phyloP scores from a whole-genome alignment of 139 green algal species.

The Chlorella sp. region DNA sequence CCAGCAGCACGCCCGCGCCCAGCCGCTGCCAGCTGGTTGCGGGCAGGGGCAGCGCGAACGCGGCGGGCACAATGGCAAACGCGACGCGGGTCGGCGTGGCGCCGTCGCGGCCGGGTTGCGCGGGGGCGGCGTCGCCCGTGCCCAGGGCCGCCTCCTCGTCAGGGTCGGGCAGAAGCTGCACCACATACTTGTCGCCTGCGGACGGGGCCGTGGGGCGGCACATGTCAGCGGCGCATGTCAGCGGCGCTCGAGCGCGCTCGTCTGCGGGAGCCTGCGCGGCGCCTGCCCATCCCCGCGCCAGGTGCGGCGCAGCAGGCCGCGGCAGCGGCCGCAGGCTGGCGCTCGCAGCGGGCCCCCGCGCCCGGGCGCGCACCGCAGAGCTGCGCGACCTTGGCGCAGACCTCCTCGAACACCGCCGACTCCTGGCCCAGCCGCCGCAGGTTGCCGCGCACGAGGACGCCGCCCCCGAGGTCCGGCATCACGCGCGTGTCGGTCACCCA shows the following conservation, averaged over 20 bases:
- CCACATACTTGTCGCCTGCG: constrained; percentile 75
- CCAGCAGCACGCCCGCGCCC: constrained; percentile 62
- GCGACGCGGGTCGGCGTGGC: constrained; percentile 37
- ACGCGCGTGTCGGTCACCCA: constrained; percentile 80
- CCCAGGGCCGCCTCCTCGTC: constrained; percentile 45
- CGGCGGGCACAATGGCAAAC: constrained; percentile 76
- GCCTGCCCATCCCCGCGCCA: not conserved
- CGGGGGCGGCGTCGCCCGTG: constrained; percentile 17
- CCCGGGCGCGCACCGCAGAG: not conserved
- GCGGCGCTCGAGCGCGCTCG: not conserved
- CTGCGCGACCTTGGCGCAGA: constrained; percentile 43
- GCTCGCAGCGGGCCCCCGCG: not conserved
- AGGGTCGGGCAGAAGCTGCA: constrained; percentile 83
- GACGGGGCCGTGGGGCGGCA: too few species aligned
- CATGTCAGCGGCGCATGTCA: not conserved
- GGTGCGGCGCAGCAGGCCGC: not conserved
- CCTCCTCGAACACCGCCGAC: constrained; percentile 57
- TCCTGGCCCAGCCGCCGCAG: constrained; percentile 63
- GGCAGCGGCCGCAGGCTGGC: not conserved
- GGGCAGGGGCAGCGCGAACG: constrained; percentile 52
- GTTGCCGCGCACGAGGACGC: constrained; percentile 82
- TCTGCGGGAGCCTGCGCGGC: not conserved
- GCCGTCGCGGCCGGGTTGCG: not conserved
- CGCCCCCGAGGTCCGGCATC: constrained; percentile 42
- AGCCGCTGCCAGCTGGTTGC: constrained; percentile 67